These are phyloP conservation scores for Citrus hindsii DNA, from an alignment of 345 rosid genomes.

Conservation along the genomic window DNA sequence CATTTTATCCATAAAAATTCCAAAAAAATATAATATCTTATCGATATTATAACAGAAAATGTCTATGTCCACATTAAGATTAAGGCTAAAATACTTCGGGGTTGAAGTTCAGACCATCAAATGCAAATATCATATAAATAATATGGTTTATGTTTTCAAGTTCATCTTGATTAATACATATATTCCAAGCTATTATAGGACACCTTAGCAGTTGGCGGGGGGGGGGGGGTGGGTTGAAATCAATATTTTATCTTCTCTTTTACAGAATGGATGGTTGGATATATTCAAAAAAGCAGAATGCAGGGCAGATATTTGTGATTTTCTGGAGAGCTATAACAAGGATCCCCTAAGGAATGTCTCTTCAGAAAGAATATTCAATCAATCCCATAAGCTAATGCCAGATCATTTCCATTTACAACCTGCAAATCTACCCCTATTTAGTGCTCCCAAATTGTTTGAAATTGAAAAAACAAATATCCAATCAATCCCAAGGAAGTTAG, in stretches of 20 bases:
- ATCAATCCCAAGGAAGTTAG: background rate
- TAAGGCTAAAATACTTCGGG: background rate
- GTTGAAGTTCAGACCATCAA: background rate
- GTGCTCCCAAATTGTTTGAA: background rate
- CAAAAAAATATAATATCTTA: background rate
- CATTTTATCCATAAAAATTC: background rate
- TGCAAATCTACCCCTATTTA: background rate
- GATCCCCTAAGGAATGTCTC: background rate
- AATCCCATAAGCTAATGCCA: background rate
- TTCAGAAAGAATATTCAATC: background rate
- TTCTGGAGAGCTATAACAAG: background rate
- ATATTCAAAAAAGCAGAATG: background rate
- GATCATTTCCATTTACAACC: background rate
- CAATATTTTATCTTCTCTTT: background rate
- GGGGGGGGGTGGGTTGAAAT: too few species aligned
- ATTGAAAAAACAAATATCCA: background rate
- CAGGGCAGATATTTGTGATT: background rate
- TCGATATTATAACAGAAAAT: background rate
- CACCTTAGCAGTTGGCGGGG: background rate
- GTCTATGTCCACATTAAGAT: background rate
- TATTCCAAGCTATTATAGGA: background rate
- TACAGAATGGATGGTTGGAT: background rate
- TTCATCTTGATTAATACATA: background rate
- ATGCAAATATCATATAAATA: background rate
- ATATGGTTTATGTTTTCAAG: background rate